Percentiles rank a stretch among this genome's conserved stretches.
These are phyloP conservation scores for Yamadazyma atmosphaerica DNA, from an alignment of 1,139 yeast genomes.

Conservation along the genomic window DNA sequence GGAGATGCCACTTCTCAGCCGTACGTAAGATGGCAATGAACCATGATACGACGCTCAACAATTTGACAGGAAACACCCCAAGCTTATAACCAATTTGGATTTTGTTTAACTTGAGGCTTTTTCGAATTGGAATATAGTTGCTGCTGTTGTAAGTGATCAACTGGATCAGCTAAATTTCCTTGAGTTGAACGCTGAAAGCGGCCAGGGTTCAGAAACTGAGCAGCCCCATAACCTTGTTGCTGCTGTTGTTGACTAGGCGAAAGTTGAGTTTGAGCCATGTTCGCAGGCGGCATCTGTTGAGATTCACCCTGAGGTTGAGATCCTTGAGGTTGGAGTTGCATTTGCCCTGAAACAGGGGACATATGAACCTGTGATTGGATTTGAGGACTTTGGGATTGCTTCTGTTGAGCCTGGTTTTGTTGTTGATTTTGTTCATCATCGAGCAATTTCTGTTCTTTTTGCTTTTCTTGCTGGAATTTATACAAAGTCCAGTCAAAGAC, in stretches of 20 bases:
- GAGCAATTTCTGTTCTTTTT: conserved; percentile 48
- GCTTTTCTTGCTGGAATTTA: conserved; percentile 69
- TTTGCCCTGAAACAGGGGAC: conserved; percentile 2
- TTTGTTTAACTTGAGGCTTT: conserved; percentile 13
- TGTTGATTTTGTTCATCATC: conserved; percentile 21
- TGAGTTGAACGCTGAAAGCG: conserved; percentile 4
- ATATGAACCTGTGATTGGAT: conserved; percentile 3
- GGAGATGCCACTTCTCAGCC: too few relatives aligned
- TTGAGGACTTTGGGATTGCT: conserved; percentile 4
- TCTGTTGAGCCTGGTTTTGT: conserved; percentile 12
- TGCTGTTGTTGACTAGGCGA: conserved; percentile 16
- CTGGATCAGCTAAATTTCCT: conserved; percentile 5
- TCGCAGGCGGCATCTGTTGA: background rate
- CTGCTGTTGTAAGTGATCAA: conserved; percentile 17
- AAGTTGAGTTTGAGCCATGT: conserved; percentile 10
- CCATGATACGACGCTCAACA: too few relatives aligned
- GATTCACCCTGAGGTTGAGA: conserved; percentile 1
- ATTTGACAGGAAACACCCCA: too few relatives aligned
- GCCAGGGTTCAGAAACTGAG: conserved; percentile 2
- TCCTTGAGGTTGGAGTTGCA: background rate
- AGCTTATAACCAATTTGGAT: conserved; percentile 18
- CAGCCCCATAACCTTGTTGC: background rate
- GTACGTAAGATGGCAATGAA: too few relatives aligned
- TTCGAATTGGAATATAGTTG: conserved; percentile 12
- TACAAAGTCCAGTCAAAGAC: conserved; percentile 96